A percentile compares a stretch with the other conserved stretches of the same genome.
Conservation (phyloP, 352 stramenopile genomes). For the Globisporangium paddicum region DNA sequence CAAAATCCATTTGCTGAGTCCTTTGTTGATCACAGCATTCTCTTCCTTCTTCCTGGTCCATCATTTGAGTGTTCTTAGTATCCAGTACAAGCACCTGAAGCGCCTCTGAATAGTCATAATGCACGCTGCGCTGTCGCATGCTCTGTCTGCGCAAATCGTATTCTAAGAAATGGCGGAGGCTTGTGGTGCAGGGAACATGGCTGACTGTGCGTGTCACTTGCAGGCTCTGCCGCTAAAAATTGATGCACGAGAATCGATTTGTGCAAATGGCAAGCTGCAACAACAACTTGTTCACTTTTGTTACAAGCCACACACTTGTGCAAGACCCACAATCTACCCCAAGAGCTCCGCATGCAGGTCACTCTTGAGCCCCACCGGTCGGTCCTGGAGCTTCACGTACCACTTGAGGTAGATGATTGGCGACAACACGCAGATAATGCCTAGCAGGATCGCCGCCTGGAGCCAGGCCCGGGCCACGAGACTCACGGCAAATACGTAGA, state of each 20-base stretch:
- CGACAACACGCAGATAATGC: constrained; percentile 30
- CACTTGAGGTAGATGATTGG: constrained; percentile 75
- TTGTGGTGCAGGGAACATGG: background rate
- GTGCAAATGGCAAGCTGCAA: background rate
- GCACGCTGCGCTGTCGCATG: background rate
- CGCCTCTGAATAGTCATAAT: background rate
- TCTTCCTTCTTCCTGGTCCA: background rate
- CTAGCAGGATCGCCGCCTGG: constrained; percentile 42
- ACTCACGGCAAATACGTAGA: constrained; percentile 69
- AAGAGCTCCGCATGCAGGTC: constrained; percentile 46
- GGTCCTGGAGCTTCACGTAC: constrained; percentile 63
- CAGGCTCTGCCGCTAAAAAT: background rate
- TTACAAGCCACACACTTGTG: background rate
- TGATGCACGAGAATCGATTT: background rate
- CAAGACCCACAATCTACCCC: background rate
- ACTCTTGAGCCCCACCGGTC: constrained; percentile 41
- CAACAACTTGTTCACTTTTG: background rate
- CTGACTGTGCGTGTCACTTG: background rate
- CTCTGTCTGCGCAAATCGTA: background rate
- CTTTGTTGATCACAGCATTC: background rate
- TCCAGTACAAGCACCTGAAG: background rate
- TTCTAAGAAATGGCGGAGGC: background rate
- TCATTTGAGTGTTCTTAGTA: background rate
- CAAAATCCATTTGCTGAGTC: background rate
- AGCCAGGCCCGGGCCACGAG: constrained; percentile 56